A percentile compares a stretch with the other conserved stretches of the same genome.
Evolutionary conservation across 2,329 filamentous ascomycete genomes (phyloP).

Genomic region (Xylariaceae sp.): DNA sequence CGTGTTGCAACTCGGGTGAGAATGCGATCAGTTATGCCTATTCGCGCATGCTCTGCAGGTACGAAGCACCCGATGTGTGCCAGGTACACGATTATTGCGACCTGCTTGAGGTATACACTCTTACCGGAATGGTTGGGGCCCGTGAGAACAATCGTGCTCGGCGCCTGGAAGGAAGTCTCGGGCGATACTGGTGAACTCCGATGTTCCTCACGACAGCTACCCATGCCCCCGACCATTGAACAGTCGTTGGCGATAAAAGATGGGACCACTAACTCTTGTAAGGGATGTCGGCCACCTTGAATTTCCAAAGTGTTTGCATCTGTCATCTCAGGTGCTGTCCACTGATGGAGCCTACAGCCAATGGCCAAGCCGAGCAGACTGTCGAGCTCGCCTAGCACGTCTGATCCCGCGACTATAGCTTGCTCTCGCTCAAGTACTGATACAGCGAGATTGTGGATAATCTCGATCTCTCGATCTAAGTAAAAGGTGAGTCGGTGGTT

Average conservation of each 20-base stretch:
- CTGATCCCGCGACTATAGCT: slow-evolving; percentile 64
- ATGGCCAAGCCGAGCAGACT: slow-evolving; percentile 75
- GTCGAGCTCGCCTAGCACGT: slow-evolving; percentile 82
- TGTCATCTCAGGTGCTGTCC: slow-evolving; percentile 67
- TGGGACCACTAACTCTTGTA: slow-evolving; percentile 80
- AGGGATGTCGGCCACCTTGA: slow-evolving; percentile 72
- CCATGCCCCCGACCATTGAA: slow-evolving; percentile 58
- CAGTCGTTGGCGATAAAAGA: slow-evolving; percentile 83
- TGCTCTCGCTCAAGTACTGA: slow-evolving; percentile 66
- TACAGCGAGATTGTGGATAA: slow-evolving; percentile 73
- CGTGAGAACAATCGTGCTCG: slow-evolving; percentile 76
- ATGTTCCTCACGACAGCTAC: slow-evolving; percentile 21
- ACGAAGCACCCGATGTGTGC: slow-evolving; percentile 92
- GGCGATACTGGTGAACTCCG: slow-evolving; percentile 2
- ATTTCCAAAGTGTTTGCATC: slow-evolving; percentile 68
- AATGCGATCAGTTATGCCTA: slow-evolving; percentile 91
- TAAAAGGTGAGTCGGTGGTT: slow-evolving; percentile 6
- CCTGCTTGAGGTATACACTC: slow-evolving; percentile 91
- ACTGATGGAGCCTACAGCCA: slow-evolving; percentile 70
- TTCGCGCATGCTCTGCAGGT: slow-evolving; percentile 68
- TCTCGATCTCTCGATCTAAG: slow-evolving; percentile 80
- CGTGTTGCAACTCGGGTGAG: slow-evolving; percentile 78
- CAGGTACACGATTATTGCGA: slow-evolving; percentile 85
- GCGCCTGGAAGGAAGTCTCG: slow-evolving; percentile 27
- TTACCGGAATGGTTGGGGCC: slow-evolving; percentile 97